Percentiles rank a stretch among this genome's conserved stretches.
Evolutionary conservation across 331 rosid genomes (phyloP).

Genomic region (Quercus phellos): DNA sequence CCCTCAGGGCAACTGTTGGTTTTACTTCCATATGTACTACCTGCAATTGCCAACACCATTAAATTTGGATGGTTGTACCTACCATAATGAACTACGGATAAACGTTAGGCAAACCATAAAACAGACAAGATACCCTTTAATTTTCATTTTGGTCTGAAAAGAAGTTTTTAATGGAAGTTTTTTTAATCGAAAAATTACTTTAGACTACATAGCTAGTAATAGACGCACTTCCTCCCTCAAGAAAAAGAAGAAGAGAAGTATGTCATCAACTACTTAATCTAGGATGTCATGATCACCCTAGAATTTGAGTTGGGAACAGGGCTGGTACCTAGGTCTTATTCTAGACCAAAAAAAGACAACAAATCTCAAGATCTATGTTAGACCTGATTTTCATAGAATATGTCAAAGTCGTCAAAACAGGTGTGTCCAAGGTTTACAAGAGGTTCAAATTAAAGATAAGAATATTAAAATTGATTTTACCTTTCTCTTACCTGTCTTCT

Average conservation of each 20-base stretch:
- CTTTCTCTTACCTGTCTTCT: not conserved
- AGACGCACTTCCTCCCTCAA: no score
- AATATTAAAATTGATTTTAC: not conserved
- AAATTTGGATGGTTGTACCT: slow-evolving; percentile 5
- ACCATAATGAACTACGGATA: not conserved
- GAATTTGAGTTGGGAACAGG: not conserved
- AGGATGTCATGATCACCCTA: not conserved
- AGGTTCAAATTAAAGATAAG: not conserved
- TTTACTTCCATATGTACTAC: slow-evolving; percentile 49
- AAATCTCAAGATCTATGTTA: not conserved
- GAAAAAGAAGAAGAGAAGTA: no score
- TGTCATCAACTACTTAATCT: no score
- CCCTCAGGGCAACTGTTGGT: slow-evolving; percentile 85
- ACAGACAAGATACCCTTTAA: not conserved
- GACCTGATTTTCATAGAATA: not conserved
- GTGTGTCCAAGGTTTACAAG: not conserved
- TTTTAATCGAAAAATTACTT: not conserved
- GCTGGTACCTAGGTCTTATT: not conserved
- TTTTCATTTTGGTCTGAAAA: not conserved
- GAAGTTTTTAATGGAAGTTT: not conserved
- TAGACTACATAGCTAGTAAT: no score
- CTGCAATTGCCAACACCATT: slow-evolving; percentile 26
- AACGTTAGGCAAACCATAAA: not conserved
- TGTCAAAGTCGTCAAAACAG: not conserved
- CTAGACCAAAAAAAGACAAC: not conserved